Evolutionary conservation across 305 asterid genomes (phyloP).

Genomic region (Fraxinus sp.): DNA sequence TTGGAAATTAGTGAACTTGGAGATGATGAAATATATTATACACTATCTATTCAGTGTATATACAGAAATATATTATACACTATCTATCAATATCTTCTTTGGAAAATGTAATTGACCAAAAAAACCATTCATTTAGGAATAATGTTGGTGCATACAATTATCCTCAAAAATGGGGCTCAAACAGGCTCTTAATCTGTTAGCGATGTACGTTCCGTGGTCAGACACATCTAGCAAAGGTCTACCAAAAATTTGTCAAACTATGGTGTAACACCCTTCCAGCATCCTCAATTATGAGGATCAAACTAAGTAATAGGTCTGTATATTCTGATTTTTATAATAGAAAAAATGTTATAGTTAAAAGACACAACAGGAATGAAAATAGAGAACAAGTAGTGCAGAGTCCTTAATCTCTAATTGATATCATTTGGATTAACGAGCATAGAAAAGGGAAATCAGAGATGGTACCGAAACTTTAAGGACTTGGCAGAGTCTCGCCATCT

Average conservation of each 20-base stretch:
- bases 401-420: background rate
- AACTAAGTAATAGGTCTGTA: background rate
- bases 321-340: background rate
- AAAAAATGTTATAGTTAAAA: background rate
- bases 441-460: conserved; percentile 19
- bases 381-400: background rate
- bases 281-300: background rate
- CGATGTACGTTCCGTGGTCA: background rate
- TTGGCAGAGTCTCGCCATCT: conserved; percentile 57
- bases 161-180: background rate
- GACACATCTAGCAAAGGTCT: background rate
- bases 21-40: background rate
- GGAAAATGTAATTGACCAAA: background rate
- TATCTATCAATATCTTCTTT: background rate
- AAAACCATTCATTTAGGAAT: background rate
- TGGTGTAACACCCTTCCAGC: background rate
- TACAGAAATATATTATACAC: background rate
- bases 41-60: too few species aligned
- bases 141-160: background rate
- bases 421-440: background rate
- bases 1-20: background rate
- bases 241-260: background rate
- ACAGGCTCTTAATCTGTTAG: background rate
- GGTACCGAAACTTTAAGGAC: conserved; percentile 71
- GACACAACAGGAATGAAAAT: background rate